Percentiles rank a stretch among this genome's conserved stretches.
Evolutionary conservation across 2,329 filamentous ascomycete genomes (phyloP).

Genomic region (Fonsecaea monophora): DNA sequence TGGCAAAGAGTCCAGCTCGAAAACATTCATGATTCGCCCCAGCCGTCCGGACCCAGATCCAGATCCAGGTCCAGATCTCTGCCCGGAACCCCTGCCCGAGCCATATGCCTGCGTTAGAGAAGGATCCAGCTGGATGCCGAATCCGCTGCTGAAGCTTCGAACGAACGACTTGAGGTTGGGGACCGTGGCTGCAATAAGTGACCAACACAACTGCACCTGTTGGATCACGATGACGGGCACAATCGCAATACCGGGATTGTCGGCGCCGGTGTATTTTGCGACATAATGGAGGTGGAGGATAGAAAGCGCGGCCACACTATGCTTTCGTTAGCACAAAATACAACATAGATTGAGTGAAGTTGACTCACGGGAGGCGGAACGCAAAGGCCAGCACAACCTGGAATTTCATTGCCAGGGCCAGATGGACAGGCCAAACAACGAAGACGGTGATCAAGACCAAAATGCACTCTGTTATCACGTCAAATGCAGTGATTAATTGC

Average conservation of each 20-base stretch:
- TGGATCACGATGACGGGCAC: conserved; percentile 47
- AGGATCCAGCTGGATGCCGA: conserved; percentile 39
- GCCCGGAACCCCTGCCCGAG: conserved; percentile 17
- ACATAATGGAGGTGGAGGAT: conserved; percentile 48
- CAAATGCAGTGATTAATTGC: conserved; percentile 50
- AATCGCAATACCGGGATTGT: conserved; percentile 45
- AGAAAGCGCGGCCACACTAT: conserved; percentile 45
- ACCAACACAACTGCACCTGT: conserved; percentile 50
- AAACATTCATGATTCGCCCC: not conserved
- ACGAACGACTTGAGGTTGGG: conserved; percentile 53
- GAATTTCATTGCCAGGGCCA: conserved; percentile 34
- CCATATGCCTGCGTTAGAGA: conserved; percentile 30
- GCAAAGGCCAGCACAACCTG: conserved; percentile 48
- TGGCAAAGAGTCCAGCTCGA: conserved; percentile 19
- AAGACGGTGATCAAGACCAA: conserved; percentile 39
- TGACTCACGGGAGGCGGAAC: conserved; percentile 46
- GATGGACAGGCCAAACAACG: conserved; percentile 41
- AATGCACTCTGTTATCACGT: conserved; percentile 44
- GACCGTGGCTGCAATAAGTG: conserved; percentile 51
- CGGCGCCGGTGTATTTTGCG: conserved; percentile 38
- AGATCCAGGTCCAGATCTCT: conserved; percentile 25
- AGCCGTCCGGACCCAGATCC: not conserved
- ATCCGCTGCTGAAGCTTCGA: conserved; percentile 51
- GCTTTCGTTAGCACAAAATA: conserved; percentile 2
- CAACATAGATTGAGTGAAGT: not conserved